Evolutionary conservation across 2,329 filamentous ascomycete species (phyloP).

Genomic region (Metarhizium anisopliae): DNA sequence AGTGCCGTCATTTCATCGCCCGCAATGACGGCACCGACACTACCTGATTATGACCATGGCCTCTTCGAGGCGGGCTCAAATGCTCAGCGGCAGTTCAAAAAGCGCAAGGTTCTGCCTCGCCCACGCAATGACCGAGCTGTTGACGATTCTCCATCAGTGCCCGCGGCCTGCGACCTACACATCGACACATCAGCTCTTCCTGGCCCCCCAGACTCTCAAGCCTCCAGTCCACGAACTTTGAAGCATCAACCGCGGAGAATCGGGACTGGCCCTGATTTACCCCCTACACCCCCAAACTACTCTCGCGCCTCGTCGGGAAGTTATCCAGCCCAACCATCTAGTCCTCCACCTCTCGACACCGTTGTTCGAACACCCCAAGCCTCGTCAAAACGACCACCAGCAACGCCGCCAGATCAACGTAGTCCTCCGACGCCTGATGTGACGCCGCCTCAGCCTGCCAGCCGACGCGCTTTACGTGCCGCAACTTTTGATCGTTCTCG

Average conservation of each 20-base stretch:
- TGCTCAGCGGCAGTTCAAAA: conserved; percentile 33
- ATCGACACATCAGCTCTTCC: conserved; percentile 16
- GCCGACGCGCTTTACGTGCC: conserved; percentile 37
- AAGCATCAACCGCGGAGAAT: conserved; percentile 34
- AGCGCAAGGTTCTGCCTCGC: conserved; percentile 34
- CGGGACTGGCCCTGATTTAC: conserved; percentile 39
- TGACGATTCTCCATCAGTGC: conserved; percentile 16
- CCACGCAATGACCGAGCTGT: conserved; percentile 18
- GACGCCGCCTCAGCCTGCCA: conserved; percentile 53
- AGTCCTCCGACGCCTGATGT: conserved; percentile 69
- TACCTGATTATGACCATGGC: conserved; percentile 19
- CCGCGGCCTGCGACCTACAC: conserved; percentile 14
- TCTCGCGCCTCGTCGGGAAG: conserved; percentile 48
- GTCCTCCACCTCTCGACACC: conserved; percentile 28
- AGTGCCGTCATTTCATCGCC: conserved; percentile 14
- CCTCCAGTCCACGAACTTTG: conserved; percentile 28
- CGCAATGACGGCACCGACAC: conserved; percentile 22
- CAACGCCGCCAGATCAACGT: conserved; percentile 55
- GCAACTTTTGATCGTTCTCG: conserved; percentile 42
- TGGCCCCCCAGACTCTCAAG: not conserved
- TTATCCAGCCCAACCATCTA: conserved; percentile 34
- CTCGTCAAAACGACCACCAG: conserved; percentile 32
- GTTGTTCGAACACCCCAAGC: conserved; percentile 29
- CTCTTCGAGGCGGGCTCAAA: conserved; percentile 17
- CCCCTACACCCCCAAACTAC: conserved; percentile 55